phyloP scores from a whole-genome alignment of 169 alveolate species.

The Hammondia hammondi region DNA sequence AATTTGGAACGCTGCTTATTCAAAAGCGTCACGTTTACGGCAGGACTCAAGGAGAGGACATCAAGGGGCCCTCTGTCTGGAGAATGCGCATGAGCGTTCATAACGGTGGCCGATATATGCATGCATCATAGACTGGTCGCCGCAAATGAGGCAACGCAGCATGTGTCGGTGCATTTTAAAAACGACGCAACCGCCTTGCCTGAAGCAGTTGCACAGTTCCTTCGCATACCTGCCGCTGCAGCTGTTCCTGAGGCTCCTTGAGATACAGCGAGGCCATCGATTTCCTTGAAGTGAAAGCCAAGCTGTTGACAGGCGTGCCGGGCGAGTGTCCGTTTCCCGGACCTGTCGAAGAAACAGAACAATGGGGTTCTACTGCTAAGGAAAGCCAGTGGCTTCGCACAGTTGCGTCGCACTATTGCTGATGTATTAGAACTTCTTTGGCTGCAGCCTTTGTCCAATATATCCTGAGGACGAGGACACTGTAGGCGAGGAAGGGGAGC shows the following conservation, averaged over 20 bases:
- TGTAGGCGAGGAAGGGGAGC: too few species aligned
- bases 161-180: background rate
- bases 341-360: background rate
- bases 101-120: background rate
- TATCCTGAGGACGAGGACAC: too few species aligned
- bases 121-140: background rate
- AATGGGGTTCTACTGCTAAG: background rate
- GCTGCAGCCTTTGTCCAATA: too few species aligned
- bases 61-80: too few species aligned
- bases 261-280: background rate
- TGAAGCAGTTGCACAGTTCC: too few species aligned
- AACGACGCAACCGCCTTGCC: too few species aligned
- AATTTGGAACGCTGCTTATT: too few species aligned
- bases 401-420: too few species aligned
- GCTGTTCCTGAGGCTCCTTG: background rate
- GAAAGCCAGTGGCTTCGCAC: too few species aligned
- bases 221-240: constrained; percentile 11
- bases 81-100: background rate
- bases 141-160: background rate
- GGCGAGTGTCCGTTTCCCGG: constrained; percentile 12
- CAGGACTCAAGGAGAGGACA: too few species aligned
- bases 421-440: too few species aligned
- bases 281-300: background rate
- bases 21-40: too few species aligned
- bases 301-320: constrained; percentile 9